Evolutionary conservation across 306 rosid genomes (phyloP).

Genomic region (Comarum palustre): DNA sequence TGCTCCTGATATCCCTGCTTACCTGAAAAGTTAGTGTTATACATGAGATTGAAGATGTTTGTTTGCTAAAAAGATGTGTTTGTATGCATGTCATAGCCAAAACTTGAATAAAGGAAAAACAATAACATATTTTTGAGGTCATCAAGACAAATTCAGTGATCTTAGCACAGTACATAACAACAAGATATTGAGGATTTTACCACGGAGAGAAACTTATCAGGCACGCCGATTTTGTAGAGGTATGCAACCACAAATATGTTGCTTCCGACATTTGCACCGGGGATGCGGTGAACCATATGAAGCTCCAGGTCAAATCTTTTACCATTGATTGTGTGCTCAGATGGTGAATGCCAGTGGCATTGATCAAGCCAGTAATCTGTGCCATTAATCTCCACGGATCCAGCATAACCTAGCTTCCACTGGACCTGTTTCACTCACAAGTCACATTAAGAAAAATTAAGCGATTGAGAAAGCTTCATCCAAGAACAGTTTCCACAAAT

Average conservation of each 20-base stretch:
- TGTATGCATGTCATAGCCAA: no score
- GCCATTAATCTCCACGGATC: conserved; percentile 33
- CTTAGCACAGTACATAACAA: not conserved
- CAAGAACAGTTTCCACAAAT: no score
- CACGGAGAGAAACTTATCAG: conserved; percentile 30
- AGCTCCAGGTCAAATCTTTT: conserved; percentile 37
- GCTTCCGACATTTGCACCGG: not conserved
- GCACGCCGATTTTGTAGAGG: conserved; percentile 27
- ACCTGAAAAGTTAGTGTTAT: conserved; percentile 8
- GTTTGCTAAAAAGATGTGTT: no score
- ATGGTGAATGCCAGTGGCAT: conserved; percentile 48
- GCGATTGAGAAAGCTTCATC: no score
- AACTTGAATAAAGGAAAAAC: no score
- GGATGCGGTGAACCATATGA: conserved; percentile 36
- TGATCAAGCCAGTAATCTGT: conserved; percentile 24
- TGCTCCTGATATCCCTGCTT: conserved; percentile 12
- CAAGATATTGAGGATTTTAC: conserved; percentile 8
- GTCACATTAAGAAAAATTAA: no score
- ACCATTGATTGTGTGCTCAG: conserved; percentile 40
- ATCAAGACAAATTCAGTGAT: not conserved
- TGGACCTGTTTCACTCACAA: conserved; percentile 20
- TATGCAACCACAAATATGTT: conserved; percentile 30
- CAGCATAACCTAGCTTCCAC: conserved; percentile 37
- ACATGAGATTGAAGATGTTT: not conserved
- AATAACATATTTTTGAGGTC: not conserved